phyloP scores from a whole-genome alignment of 306 rosid species.

The Quercus gilva region DNA sequence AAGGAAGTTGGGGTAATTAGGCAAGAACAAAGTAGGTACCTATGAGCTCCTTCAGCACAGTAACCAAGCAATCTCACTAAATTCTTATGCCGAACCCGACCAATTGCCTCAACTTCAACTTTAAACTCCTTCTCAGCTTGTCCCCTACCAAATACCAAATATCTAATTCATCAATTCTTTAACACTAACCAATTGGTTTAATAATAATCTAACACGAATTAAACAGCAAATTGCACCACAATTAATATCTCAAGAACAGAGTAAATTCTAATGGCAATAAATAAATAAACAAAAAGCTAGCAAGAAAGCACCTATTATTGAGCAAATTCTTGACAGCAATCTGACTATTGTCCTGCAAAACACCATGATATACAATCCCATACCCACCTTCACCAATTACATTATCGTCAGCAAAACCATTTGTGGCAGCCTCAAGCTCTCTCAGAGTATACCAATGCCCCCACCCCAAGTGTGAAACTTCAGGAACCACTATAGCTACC shows the following conservation, averaged over 20 bases:
- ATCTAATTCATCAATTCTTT: conserved; percentile 6
- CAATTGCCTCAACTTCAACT: conserved; percentile 95
- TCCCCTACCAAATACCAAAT: conserved; percentile 48
- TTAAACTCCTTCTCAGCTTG: conserved; percentile 92
- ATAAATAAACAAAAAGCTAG: background rate
- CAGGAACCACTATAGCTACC: conserved; percentile 59
- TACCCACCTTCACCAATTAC: conserved; percentile 93
- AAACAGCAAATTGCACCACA: background rate
- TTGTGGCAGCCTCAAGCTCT: conserved; percentile 77
- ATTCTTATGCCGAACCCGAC: conserved; percentile 88
- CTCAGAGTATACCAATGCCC: conserved; percentile 92
- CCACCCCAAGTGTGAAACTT: conserved; percentile 95
- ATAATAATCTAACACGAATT: background rate
- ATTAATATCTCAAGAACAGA: background rate
- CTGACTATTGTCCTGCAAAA: conserved; percentile 56
- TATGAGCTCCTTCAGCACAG: conserved; percentile 96
- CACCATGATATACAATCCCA: conserved; percentile 84
- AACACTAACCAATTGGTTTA: background rate
- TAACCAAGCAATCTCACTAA: conserved; percentile 82
- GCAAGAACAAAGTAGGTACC: conserved; percentile 38
- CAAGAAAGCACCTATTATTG: conserved; percentile 53
- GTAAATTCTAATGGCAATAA: background rate
- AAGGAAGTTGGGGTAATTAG: background rate
- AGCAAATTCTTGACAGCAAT: conserved; percentile 86
- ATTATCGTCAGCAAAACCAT: conserved; percentile 60